Evolutionary conservation across 2,329 filamentous ascomycete genomes (phyloP).

Genomic region (Nemania bipapillata): DNA sequence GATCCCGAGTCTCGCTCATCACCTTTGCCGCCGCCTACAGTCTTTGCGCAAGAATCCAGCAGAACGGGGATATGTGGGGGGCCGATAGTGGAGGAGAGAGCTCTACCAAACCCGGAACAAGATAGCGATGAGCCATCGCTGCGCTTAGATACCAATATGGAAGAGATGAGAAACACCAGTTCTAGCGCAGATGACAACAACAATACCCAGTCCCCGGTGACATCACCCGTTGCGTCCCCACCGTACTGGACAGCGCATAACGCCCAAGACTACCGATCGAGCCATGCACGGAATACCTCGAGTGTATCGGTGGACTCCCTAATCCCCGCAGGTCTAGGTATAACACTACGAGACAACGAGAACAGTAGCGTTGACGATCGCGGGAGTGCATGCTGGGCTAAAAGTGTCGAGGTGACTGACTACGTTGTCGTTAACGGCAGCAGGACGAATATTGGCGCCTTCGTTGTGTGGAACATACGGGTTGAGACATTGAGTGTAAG

Average conservation of each 20-base stretch:
- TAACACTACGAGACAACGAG: conserved; percentile 72
- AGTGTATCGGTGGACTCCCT: conserved; percentile 58
- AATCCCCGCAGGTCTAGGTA: conserved; percentile 62
- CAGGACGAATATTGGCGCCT: conserved; percentile 76
- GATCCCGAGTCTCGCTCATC: conserved; percentile 32
- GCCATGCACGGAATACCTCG: conserved; percentile 58
- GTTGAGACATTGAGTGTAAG: conserved; percentile 86
- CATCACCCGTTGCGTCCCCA: conserved; percentile 47
- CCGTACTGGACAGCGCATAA: conserved; percentile 54
- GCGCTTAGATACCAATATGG: conserved; percentile 19
- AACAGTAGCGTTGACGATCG: conserved; percentile 59
- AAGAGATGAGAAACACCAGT: conserved; percentile 7
- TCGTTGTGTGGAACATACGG: conserved; percentile 92
- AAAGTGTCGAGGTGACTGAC: conserved; percentile 69
- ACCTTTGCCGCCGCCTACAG: conserved; percentile 12
- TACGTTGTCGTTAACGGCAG: conserved; percentile 68
- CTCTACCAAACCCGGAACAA: neutral
- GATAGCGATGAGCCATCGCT: conserved; percentile 8
- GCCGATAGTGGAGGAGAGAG: neutral
- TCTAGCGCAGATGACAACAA: neutral
- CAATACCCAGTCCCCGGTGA: conserved; percentile 18
- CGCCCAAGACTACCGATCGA: conserved; percentile 28
- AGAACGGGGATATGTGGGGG: conserved; percentile 10
- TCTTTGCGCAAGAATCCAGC: neutral
- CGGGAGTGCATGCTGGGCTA: conserved; percentile 68